These are phyloP conservation scores for Senna siamea DNA, from an alignment of 306 rosid species.

Conservation along the genomic window DNA sequence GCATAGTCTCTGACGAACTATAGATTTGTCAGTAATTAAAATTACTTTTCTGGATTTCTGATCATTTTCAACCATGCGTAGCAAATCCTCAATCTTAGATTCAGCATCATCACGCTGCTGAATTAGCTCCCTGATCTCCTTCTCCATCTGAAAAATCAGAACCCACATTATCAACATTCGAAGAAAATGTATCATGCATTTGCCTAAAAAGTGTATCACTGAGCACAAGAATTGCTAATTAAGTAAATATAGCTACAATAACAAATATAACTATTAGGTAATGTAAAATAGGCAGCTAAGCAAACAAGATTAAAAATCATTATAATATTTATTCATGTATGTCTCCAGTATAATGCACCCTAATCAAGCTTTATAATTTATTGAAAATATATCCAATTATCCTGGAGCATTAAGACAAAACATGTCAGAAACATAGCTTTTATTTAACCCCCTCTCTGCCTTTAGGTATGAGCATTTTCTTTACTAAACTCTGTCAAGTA, in stretches of 20 bases:
- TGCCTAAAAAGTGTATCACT: constrained; percentile 6
- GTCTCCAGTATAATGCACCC: background rate
- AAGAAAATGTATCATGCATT: constrained; percentile 31
- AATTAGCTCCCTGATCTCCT: constrained; percentile 76
- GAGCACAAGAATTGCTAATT: background rate
- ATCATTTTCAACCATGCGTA: constrained; percentile 66
- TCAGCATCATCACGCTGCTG: constrained; percentile 90
- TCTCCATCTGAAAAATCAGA: constrained; percentile 76
- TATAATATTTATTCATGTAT: background rate
- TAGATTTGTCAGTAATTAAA: constrained; percentile 1
- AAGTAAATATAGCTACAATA: background rate
- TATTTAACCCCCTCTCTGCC: background rate
- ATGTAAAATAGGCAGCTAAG: constrained; percentile 24
- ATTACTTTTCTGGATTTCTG: constrained; percentile 66
- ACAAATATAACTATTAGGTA: background rate
- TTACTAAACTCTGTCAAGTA: background rate
- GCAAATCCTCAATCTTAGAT: constrained; percentile 85
- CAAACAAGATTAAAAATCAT: constrained; percentile 17
- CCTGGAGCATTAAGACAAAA: background rate
- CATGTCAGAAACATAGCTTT: background rate
- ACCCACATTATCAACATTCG: constrained; percentile 22
- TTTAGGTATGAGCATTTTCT: background rate
- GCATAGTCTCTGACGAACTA: background rate
- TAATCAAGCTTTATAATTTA: no score
- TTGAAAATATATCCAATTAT: no score